These are phyloP conservation scores for Solanum acaule DNA, from an alignment of 257 asterid species.

Conservation along the genomic window DNA sequence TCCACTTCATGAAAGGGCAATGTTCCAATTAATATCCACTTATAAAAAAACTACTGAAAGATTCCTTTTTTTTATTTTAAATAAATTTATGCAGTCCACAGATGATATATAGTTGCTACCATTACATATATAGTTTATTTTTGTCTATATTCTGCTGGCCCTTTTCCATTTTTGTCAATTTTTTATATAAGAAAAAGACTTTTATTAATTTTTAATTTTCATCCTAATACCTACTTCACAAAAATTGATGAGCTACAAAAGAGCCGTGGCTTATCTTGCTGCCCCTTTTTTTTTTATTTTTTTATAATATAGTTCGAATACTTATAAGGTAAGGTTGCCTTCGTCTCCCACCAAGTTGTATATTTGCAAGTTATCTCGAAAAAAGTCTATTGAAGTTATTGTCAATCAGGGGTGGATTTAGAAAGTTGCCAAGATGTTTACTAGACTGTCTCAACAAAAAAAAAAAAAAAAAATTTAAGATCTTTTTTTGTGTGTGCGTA, in stretches of 20 bases:
- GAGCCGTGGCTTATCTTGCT: background rate
- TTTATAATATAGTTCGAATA: background rate
- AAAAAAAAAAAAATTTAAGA: too few species aligned
- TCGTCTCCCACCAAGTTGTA: background rate
- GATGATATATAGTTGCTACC: background rate
- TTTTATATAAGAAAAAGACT: background rate
- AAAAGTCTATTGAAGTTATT: background rate
- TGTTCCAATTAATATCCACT: background rate
- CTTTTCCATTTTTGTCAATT: background rate
- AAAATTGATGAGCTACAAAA: background rate
- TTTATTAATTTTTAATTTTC: background rate
- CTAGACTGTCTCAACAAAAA: fast-evolving
- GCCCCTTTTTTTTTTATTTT: background rate
- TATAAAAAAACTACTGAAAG: background rate
- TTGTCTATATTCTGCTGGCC: background rate
- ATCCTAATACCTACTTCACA: background rate
- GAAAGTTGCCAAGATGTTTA: too few species aligned
- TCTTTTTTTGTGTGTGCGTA: too few species aligned
- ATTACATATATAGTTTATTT: background rate
- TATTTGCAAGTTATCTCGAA: background rate
- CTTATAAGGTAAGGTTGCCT: fast-evolving
- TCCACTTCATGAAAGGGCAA: background rate
- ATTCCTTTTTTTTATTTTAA: background rate
- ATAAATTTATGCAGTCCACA: background rate
- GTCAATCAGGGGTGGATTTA: background rate